Base-by-base conservation (phyloP, 164 flowering plant genomes). In the Tetracentron sinense region DNA sequence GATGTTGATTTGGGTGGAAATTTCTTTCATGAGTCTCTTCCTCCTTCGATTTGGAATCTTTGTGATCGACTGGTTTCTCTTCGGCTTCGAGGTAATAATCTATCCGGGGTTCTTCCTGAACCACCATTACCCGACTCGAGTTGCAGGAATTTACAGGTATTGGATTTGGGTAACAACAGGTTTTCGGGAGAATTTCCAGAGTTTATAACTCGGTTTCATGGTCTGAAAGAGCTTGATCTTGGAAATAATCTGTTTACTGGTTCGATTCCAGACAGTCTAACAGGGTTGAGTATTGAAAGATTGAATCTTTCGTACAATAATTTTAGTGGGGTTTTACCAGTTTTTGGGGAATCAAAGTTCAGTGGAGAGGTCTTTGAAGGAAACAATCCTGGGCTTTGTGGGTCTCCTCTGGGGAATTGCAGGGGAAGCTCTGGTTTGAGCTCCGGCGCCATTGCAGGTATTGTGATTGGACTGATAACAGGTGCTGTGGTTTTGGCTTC, bases 21-120 rank as follows among this genome's bases (percentile, higher is more conserved):
- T 68, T 64, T 73, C 66, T 72, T 94, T 7, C 67, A 26, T 63
- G 99, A 92, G 56, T 47, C 77, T 50, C 63, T 94, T 4, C 79
- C 96, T 7, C 79, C 93, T 28, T 91, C 98, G 0, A 77, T 91
- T 16, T 91, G 98, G 98, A 94, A 94, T 67, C 83, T 94, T 26
- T 94, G 98, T 69, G 87, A 81, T 26, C 58, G 74, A 25, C 87
- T 94, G 21, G 83, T 79, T 60, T 82, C 90, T 27, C 74, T 94
- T 38, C 62, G 83, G 62, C 57, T 94, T 59, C 85, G 75, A 56
- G 88, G 83, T n/a, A 94, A 94, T 70, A 61, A 71, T 25, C 64
- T 94, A 0, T 79, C 91, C 21, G 98, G 97, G 58, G 27, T 72
- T 57, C 29, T 86, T 19, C 92, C 92, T 50, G 83, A 81, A 33